Base-by-base conservation (phyloP, 2,329 filamentous ascomycete genomes). In the Trichophyton verrucosum region DNA sequence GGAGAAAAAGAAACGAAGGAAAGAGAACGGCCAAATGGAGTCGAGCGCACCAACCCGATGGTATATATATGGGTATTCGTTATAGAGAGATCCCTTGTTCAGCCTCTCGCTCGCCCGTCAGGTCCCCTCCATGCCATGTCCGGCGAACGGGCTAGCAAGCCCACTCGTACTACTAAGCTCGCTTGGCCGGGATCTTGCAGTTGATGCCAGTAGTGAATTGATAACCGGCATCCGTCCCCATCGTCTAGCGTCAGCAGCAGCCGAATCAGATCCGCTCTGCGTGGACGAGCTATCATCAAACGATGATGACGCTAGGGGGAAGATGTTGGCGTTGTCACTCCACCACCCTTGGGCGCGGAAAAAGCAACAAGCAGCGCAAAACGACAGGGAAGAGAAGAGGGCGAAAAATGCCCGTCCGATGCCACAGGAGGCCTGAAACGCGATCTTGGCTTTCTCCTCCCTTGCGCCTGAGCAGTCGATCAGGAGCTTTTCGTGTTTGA, bases 401-500 rank as follows among this genome's bases (percentile, higher is more conserved):
- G 33, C 33, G 33, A 57, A 57, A 33, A 57, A 24, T 42, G 40
- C 55, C 55, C 55, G 53, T 13, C 6, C 20, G 33, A 40, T 42
- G 55, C 22, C 33, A n/a, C 22, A 42, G 33, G 40, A 42, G 6
- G 40, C 24, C 33, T 57, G 33, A 57, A 57, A 44, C 55, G 24
- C 33, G 20, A 57, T 42, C 55, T 57, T 44, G 55, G 40, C 55
- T 20, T 42, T 33, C 11, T 42, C 33, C n/a, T n/a, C 49, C 24
- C 46, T 49, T 36, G 49, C 15, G 49, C n/a, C 49, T 33, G 49
- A 55, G 33, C 24, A 36, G 49, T 38, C 27, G 49, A 55, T 55
- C 49, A 55, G 49, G 49, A 55, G 49, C 27, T n/a, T 7, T 55
- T 55, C 30, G 49, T 55, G 49, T 55, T 55, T 55, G 49, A 55